Percentiles rank a stretch among this genome's conserved stretches.
These are phyloP conservation scores for Loxodes magnus DNA, from an alignment of 73 alveolate genomes.

Conservation along the genomic window DNA sequence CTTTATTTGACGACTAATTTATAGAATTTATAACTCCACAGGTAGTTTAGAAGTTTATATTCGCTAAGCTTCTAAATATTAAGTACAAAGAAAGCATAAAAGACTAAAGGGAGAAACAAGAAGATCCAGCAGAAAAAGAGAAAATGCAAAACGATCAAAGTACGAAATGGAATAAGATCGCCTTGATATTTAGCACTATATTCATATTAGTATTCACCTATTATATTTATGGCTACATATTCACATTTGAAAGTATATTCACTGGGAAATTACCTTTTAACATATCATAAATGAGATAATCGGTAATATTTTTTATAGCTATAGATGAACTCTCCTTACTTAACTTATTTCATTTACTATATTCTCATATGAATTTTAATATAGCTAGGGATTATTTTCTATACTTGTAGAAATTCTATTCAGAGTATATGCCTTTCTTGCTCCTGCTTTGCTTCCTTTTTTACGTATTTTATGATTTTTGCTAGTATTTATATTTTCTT, in stretches of 20 bases:
- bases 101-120: neutral
- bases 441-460: neutral
- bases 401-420: neutral
- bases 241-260: neutral
- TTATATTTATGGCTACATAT: neutral
- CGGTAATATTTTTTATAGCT: neutral
- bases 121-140: neutral
- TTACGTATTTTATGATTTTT: neutral
- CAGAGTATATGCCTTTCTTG: neutral
- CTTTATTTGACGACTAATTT: constrained; percentile 26
- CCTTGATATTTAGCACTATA: neutral
- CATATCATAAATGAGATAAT: neutral
- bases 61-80: neutral
- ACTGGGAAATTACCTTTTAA: neutral
- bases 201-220: neutral
- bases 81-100: neutral
- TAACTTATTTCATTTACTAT: neutral
- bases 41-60: neutral
- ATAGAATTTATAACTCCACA: neutral
- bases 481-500: constrained; percentile 22
- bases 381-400: neutral
- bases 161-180: neutral
- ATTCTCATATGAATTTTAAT: neutral
- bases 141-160: neutral
- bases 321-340: neutral